A percentile compares a stretch with the other conserved stretches of the same genome.
phyloP scores from a whole-genome alignment of 495 filamentous ascomycete genomes.

The Penicillium simplicissimum region DNA sequence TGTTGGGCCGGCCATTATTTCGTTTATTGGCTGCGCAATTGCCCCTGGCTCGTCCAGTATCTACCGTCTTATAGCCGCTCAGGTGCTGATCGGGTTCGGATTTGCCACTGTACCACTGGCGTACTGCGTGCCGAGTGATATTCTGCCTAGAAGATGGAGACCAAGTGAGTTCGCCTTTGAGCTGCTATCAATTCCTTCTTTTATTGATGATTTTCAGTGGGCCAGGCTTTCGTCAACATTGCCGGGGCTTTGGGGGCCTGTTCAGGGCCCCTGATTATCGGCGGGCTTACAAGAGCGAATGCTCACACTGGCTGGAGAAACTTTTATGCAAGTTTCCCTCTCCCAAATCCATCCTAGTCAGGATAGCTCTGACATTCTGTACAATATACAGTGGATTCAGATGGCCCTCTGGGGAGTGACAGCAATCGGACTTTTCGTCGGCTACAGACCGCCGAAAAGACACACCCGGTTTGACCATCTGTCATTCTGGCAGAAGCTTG shows the following conservation, averaged over 20 bases:
- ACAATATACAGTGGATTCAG: conserved; percentile 9
- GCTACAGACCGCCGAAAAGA: conserved; percentile 15
- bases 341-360: background rate
- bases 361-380: background rate
- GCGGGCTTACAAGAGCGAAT: conserved; percentile 10
- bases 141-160: conserved; percentile 14
- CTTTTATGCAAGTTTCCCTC: conserved; percentile 1
- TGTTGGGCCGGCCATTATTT: conserved; percentile 10
- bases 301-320: conserved; percentile 9
- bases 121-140: conserved; percentile 18
- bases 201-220: background rate
- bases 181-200: background rate
- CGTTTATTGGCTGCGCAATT: conserved; percentile 15
- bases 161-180: conserved; percentile 6
- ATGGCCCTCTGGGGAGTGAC: conserved; percentile 18
- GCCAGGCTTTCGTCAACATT: conserved; percentile 9
- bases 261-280: conserved; percentile 9
- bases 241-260: conserved; percentile 8
- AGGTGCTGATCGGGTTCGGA: conserved; percentile 15
- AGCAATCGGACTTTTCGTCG: conserved; percentile 14
- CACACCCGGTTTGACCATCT: conserved; percentile 15
- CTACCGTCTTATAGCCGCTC: conserved; percentile 12
- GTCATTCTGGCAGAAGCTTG: conserved; percentile 15
- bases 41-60: conserved; percentile 13
- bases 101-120: conserved; percentile 18